A percentile compares a stretch with the other conserved stretches of the same genome.
phyloP scores from a whole-genome alignment of 1,284 basidiomycete genomes.

The Cryptococcus hybrid region DNA sequence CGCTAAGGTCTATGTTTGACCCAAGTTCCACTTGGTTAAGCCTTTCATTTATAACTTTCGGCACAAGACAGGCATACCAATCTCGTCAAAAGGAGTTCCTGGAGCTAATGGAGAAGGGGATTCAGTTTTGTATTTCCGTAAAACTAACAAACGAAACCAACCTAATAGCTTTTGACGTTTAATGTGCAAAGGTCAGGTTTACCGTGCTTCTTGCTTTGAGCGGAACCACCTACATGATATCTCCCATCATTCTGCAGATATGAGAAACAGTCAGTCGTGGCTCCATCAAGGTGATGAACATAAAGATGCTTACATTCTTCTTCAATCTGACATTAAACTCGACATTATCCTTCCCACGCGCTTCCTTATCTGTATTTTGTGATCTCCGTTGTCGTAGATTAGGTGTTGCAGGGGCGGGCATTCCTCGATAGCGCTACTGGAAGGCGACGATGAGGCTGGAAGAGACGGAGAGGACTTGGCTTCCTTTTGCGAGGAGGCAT shows the following conservation, averaged over 20 bases:
- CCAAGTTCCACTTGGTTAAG: too few species aligned
- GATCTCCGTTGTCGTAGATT: background rate
- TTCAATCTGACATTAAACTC: constrained; percentile 39
- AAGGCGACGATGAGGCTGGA: background rate
- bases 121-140: background rate
- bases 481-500: background rate
- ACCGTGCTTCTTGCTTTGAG: background rate
- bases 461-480: background rate
- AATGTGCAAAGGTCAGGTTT: too few species aligned
- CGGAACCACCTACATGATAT: constrained; percentile 24
- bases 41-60: too few species aligned
- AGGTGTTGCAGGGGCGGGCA: background rate
- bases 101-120: constrained; percentile 34
- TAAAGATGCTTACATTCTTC: constrained; percentile 25
- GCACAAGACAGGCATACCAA: constrained; percentile 24
- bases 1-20: constrained; percentile 28
- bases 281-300: background rate
- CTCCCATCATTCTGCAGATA: constrained; percentile 24
- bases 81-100: constrained; percentile 48
- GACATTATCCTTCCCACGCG: constrained; percentile 15
- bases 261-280: background rate
- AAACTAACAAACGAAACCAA: constrained; percentile 8
- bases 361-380: constrained; percentile 14
- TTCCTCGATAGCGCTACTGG: background rate
- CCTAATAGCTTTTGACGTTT: constrained; percentile 18